Base-by-base conservation (phyloP, 257 asterid species). In the Solanum appendiculatum region DNA sequence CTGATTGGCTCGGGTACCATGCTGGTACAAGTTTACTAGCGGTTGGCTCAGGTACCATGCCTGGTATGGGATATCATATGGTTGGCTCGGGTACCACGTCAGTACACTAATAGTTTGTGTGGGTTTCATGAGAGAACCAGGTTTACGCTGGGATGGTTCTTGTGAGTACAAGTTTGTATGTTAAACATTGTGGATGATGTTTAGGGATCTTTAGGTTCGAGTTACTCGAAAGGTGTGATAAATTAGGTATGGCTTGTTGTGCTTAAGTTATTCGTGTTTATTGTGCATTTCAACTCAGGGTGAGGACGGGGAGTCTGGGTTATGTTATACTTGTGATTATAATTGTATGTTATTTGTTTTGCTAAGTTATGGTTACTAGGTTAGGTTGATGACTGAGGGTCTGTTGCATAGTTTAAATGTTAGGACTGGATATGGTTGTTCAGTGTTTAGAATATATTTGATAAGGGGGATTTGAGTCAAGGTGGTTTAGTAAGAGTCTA, bases 71-170 rank as follows among this genome's bases (percentile, higher is more conserved):
- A n/a, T n/a, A n/a, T n/a, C n/a, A n/a, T n/a, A n/a, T n/a, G 10
- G 63, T 54, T 54, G 63, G 63, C 63, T 54, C 10, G 0, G 0
- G 0, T 54, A 54, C n/a, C n/a, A 54, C 3, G 4, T 0, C 18
- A n/a, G 0, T 54, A 18, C 63, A 54, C 63, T 18, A 54, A 0
- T 10, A 20, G n/a, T 54, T 54, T 0, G 1, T 54, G n/a, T 54
- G n/a, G 63, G 18, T 54, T 2, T 0, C 63, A 54, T 54, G 11
- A 6, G 63, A 54, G 63, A 54, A 20, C n/a, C 63, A 54, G 18
- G 18, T 54, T 54, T 54, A 54, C n/a, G 0, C 16, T 54, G n/a
- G 10, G 0, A 54, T 54, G 1, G n/a, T 54, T 54, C 63, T 2
- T 54, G 63, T 54, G 63, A 54, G n/a, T 18, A 54, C 10, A 54